Base-by-base conservation (phyloP, 306 rosid species). In the Chamaecrista fasciculata region DNA sequence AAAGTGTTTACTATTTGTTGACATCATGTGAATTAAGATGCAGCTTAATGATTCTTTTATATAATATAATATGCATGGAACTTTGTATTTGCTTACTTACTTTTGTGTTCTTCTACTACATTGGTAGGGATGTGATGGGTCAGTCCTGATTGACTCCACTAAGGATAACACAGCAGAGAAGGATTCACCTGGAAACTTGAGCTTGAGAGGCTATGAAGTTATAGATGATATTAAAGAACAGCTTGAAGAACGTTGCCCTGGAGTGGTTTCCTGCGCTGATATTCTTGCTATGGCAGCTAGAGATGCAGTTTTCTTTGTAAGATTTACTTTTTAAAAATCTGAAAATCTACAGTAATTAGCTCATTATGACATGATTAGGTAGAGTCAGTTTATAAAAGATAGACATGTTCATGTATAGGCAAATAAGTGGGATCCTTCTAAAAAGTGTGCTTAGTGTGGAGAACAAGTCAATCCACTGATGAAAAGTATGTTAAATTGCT, bases 201-300 rank as follows among this genome's bases (percentile, higher is more conserved):
- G 97, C 76, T 53, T 94, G 48, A 78, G 89, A 64, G 99, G 99
- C 18, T 94, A 58, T 18, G 96, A 89, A 72, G 58, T 91, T 37
- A 85, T 94, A n/a, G 99, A 94, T 70, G 82, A 57, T 5, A 91
- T 87, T 72, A 94, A 94, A 68, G 82, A 79, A 18, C 69, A 79
- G 69, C 81, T 94, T 19, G 97, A 94, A 73, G 31, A 11, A 0
- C 81, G 19, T 62, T 94, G 99, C 69, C 97, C 99, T 0, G 96
- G 97, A 1, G 86, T 87, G 9, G 99, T 94, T 76, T 94, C 99
- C 8, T 94, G 99, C 18, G 89, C 99, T 43, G 99, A 94, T 50
- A 88, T 94, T 63, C 57, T 94, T 11, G 95, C 99, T 7, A 79
- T 91, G 96, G 96, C 95, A 8, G 84, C 99, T 8, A 76, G 85